Base-by-base conservation (phyloP, 805 yeast genomes). In the Saturnispora bothae region DNA sequence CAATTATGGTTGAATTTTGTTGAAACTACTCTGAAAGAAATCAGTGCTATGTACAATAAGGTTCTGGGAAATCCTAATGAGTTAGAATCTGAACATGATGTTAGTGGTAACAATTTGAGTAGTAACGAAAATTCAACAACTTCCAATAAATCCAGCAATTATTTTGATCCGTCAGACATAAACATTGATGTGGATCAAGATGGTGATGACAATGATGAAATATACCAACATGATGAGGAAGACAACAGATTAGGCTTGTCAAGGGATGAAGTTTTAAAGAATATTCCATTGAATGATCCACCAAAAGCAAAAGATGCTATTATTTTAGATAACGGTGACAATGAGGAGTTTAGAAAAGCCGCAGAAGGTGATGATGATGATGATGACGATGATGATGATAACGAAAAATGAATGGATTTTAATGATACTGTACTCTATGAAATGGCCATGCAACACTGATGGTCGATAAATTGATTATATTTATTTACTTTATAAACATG, bases 41-140 rank as follows among this genome's bases (percentile, higher is more conserved):
- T 76, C 9, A 61, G 76, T 43, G 73, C 71, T 36, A 65, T 71
- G 56, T 72, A 73, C 48, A 73, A 71, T 51, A 75, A 69, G 20
- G 76, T 73, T 3, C 53, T 73, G 22, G 79, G 78, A 3, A 71
- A 74, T 39, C 61, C 61, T 6, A 57, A 54, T 28, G 62, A 57
- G 25, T 31, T 49, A 19, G 46, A 39, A 12, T 31, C 39, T 18
- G 39, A 34, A 16, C 29, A 37, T 12, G 35, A 37, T 14, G 18
- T 15, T 4, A 35, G 38, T 17, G 21, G 28, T 16, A 33, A 36
- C 8, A 28, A 28, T 15, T 38, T 40, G 4, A 40, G 33, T 9
- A 38, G 29, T 13, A 44, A 42, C n/a, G 23, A 31, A 22, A 10
- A 22, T 7, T 22, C 25, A 7, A n/a, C 13, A 10, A 26, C 28